Evolutionary conservation across 805 yeast species (phyloP).

Genomic region (Citeromyces matritensis): DNA sequence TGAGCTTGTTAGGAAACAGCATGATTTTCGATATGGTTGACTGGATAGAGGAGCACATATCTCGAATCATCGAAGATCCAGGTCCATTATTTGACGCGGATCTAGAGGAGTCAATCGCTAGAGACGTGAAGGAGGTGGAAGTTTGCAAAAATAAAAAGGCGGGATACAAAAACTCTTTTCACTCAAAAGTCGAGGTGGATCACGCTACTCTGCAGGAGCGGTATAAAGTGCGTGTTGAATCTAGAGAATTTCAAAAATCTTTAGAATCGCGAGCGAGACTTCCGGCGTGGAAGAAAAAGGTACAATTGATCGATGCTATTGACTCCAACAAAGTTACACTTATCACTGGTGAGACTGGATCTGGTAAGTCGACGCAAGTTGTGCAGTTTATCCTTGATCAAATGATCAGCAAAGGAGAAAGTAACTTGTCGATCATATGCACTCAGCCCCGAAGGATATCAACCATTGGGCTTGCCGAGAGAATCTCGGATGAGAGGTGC

Average conservation of each 20-base stretch:
- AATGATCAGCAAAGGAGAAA: constrained; percentile 30
- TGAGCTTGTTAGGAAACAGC: constrained; percentile 49
- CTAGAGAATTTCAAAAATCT: constrained; percentile 18
- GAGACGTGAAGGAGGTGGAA: background rate
- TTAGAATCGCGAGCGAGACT: constrained; percentile 32
- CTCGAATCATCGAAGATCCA: constrained; percentile 50
- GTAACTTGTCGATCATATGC: constrained; percentile 52
- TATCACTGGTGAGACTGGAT: constrained; percentile 94
- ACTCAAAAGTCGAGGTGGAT: constrained; percentile 1
- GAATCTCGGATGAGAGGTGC: constrained; percentile 77
- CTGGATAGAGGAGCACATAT: constrained; percentile 58
- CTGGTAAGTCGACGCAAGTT: constrained; percentile 91
- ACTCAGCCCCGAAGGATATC: constrained; percentile 96
- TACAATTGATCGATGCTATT: constrained; percentile 40
- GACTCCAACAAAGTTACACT: constrained; percentile 48
- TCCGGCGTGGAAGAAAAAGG: constrained; percentile 75
- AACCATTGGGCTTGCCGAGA: constrained; percentile 85
- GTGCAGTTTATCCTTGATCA: constrained; percentile 81
- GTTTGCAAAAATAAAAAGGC: constrained; percentile 1
- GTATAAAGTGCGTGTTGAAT: constrained; percentile 16
- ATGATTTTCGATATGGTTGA: constrained; percentile 56
- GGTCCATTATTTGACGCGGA: constrained; percentile 40
- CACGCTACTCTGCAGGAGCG: constrained; percentile 14
- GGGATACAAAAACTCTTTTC: constrained; percentile 3
- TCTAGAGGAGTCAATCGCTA: constrained; percentile 3